Percentiles rank a stretch among this genome's conserved stretches.
phyloP scores from a whole-genome alignment of 2,329 filamentous ascomycete genomes.

The Waltergamsia citrina region DNA sequence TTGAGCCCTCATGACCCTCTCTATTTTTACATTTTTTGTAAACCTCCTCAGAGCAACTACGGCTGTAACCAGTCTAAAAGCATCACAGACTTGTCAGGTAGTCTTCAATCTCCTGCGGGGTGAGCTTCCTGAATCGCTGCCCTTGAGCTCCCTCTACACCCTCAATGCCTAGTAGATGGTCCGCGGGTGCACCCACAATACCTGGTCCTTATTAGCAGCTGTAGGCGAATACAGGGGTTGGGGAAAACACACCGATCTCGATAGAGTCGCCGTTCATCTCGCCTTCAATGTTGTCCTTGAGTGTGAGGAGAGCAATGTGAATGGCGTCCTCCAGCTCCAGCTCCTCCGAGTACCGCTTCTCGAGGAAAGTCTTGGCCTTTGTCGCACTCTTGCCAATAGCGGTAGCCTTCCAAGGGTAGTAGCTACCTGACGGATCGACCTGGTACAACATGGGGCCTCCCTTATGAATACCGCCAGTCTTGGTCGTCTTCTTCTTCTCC shows the following conservation, averaged over 20 bases:
- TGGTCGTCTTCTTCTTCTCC: constrained; percentile 68
- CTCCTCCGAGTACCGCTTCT: constrained; percentile 97
- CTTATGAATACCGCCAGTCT: constrained; percentile 93
- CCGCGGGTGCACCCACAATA: constrained; percentile 88
- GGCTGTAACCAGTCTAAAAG: constrained; percentile 26
- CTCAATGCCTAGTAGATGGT: constrained; percentile 86
- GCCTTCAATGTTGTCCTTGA: constrained; percentile 99
- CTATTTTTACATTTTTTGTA: constrained; percentile 3
- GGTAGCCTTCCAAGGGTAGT: constrained; percentile 99
- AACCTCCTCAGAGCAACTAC: not conserved
- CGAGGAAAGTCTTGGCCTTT: constrained; percentile 96
- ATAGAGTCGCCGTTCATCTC: constrained; percentile 99
- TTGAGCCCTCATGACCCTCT: constrained; percentile 28
- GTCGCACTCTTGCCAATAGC: constrained; percentile 98
- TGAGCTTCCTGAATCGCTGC: constrained; percentile 88
- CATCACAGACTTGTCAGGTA: constrained; percentile 94
- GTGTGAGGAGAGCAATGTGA: constrained; percentile 90
- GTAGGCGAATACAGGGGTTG: not conserved
- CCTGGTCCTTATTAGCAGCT: constrained; percentile 39
- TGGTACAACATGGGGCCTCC: constrained; percentile 97
- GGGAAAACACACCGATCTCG: constrained; percentile 67
- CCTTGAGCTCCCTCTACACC: constrained; percentile 78
- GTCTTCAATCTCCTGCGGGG: constrained; percentile 96
- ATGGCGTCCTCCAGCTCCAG: constrained; percentile 96
- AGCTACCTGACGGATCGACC: constrained; percentile 96